Evolutionary conservation across 345 rosid genomes (phyloP), one percentile per base, ranked within the genome.

Genomic region (Populus tremula): DNA sequence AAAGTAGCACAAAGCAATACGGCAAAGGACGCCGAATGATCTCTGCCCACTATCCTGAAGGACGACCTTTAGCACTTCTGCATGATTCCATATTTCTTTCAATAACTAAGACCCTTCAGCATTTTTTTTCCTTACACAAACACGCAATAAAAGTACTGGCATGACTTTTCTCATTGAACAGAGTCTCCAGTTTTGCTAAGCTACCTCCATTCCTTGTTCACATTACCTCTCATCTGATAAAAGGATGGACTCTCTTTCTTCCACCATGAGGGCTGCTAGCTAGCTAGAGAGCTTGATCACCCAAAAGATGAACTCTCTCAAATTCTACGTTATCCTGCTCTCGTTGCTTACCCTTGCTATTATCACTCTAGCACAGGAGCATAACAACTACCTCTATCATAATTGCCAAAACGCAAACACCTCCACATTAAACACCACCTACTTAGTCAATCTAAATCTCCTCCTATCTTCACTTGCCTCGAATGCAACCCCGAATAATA

Each of bases 401-500:
- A 1, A 0, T 66, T 77, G 84, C 36, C 5, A 13, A 61, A 65
- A 74, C 76, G 43, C 45, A 7, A 14, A 1, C 1, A 65, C 21
- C 67, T 74, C 53, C 29, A 41, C 20, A 35, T 38, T 12, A 21
- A 69, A 71, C 7, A 77, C 69, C 63, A 70, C 80, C 5, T 80
- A 64, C 17, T 18, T 54, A 17, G 27, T 20, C n/a, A 80, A 77
- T 49, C 79, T 80, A 5, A 20, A 56, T 21, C 14, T 45, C 8
- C 9, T 76, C 66, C 77, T 77, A 2, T 35, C 68, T 13, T 77
- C 81, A 11, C 81, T 83, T 14, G 25, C 74, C 2, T 65, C 67
- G 1, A 75, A 47, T 41, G 16, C 68, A 12, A 45, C 65, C 16
- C 23, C 0, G n/a, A 41, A 21, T 25, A 39, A 59, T 13, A 14